Evolutionary conservation across 208 protist species (phyloP), one percentile per base, ranked within the genome.

Genomic region (Trypanosoma boissoni): DNA sequence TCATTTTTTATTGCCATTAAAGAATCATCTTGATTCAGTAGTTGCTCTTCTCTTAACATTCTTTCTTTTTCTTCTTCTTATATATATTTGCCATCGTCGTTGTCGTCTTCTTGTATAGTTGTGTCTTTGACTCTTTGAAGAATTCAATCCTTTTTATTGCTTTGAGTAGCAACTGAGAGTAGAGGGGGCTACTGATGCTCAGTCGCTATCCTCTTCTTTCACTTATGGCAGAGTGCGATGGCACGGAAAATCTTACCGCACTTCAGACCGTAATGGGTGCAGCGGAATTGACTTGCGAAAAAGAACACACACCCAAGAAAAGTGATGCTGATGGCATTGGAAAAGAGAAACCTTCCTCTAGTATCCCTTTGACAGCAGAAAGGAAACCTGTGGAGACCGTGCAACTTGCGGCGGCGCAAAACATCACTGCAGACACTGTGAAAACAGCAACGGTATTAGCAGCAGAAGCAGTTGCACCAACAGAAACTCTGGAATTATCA

Each of bases 31-130:
- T n/a, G n/a, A n/a, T 1, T 45, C 10, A 28, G 21, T 58, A 8
- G 9, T 28, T 45, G 24, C 1, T 55, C 3, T 36, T 45, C 1
- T 53, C 20, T 37, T 58, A 41, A 41, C 51, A 6, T 2, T 45
- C 56, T 6, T 64, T 27, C 45, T 37, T 64, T 37, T 66, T 64
- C 0, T 70, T 48, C 16, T 50, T 68, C 18, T 63, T 37, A 34
- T 41, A 29, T 29, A 41, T 27, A 45, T 54, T 58, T 9, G 44
- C 41, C 3, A 28, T 55, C 42, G 10, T 24, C 6, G 2, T 44
- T 42, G 28, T 27, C 20, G 4, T 7, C 20, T 27, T 28, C 26
- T 27, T 5, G n/a, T n/a, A n/a, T n/a, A n/a, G n/a, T n/a, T n/a
- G n/a, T n/a, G n/a, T n/a, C n/a, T n/a, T n/a, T n/a, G n/a, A n/a